Conservation (phyloP, 2,329 filamentous ascomycete species). For the Ampelomyces quisqualis region DNA sequence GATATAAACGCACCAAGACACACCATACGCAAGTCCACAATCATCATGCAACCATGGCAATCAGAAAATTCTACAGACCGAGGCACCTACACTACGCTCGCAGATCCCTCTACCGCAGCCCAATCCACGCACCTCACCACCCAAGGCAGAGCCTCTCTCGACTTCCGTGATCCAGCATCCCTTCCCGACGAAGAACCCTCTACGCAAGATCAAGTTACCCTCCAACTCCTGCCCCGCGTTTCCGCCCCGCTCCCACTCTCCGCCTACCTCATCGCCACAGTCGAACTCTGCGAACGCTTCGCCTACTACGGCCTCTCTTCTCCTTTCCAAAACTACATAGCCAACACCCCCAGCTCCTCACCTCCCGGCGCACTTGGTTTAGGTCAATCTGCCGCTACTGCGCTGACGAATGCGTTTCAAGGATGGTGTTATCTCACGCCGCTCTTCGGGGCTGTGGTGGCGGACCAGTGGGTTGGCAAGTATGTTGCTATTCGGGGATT, state of each 20-base stretch:
- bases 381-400: constrained; percentile 48
- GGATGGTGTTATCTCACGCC: constrained; percentile 54
- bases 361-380: constrained; percentile 47
- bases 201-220: no score
- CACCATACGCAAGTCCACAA: no score
- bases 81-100: background rate
- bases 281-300: constrained; percentile 54
- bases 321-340: constrained; percentile 54
- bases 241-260: constrained; percentile 49
- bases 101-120: constrained; percentile 6
- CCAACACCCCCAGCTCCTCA: constrained; percentile 43
- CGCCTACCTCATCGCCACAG: constrained; percentile 51
- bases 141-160: background rate
- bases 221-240: constrained; percentile 41
- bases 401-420: constrained; percentile 51
- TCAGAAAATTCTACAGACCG: constrained; percentile 3
- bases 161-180: constrained; percentile 16
- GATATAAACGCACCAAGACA: no score
- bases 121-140: constrained; percentile 12
- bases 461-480: constrained; percentile 69
- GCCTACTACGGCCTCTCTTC: constrained; percentile 50
- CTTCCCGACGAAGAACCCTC: no score
- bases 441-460: constrained; percentile 53
- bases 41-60: background rate
- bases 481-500: constrained; percentile 71